phyloP scores from a whole-genome alignment of 176 grass and related monocot species.

The Paspalum vaginatum region DNA sequence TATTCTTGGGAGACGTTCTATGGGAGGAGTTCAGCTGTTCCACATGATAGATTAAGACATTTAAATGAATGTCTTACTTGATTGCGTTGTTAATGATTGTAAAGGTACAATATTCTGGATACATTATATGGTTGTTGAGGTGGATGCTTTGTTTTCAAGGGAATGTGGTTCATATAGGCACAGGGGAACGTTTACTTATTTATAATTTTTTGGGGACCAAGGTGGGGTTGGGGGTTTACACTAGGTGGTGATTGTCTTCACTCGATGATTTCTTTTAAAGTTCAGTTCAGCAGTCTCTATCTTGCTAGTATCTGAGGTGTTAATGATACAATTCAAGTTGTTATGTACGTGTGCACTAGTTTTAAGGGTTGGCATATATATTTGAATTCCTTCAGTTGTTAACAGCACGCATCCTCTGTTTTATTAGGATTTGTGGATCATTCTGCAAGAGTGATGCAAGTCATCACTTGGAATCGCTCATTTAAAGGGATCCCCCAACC shows the following conservation, averaged over 20 bases:
- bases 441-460: slow-evolving; percentile 88
- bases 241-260: slow-evolving; percentile 24
- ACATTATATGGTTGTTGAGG: slow-evolving; percentile 22
- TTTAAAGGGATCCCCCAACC: slow-evolving; percentile 62
- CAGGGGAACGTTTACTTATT: slow-evolving; percentile 15
- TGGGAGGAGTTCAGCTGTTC: slow-evolving; percentile 24
- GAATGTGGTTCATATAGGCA: slow-evolving; percentile 3
- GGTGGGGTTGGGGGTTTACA: neutral
- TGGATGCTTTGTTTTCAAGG: slow-evolving; percentile 21
- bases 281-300: slow-evolving; percentile 45
- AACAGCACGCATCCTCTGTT: slow-evolving; percentile 6
- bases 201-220: neutral
- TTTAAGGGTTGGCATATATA: neutral
- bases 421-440: slow-evolving; percentile 83
- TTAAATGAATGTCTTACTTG: slow-evolving; percentile 3
- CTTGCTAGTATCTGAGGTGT: slow-evolving; percentile 6
- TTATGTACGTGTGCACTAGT: neutral
- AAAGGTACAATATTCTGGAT: slow-evolving; percentile 1
- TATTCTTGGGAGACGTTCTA: neutral
- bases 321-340: neutral
- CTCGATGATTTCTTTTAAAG: slow-evolving; percentile 32
- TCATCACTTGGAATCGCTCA: slow-evolving; percentile 94
- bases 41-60: slow-evolving; percentile 9
- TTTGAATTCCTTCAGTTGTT: slow-evolving; percentile 14
- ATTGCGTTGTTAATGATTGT: neutral